A percentile compares a stretch with the other conserved stretches of the same genome.
Evolutionary conservation across 345 rosid species (phyloP).

Genomic region (Brassica juncea): DNA sequence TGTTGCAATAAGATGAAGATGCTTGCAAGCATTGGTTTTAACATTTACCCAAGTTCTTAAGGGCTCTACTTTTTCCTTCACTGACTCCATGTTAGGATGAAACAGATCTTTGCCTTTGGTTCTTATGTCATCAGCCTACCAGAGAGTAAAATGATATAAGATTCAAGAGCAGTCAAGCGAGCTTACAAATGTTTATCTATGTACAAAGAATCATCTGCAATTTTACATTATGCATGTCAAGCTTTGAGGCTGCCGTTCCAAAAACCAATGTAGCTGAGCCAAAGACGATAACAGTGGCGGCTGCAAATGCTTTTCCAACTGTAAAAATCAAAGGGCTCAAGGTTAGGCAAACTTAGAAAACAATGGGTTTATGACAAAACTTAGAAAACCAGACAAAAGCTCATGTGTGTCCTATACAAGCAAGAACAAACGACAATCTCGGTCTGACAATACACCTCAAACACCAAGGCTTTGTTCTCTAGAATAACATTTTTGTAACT

Average conservation of each 20-base stretch:
- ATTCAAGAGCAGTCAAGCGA: constrained; percentile 1
- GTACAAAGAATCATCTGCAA: background rate
- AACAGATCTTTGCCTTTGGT: constrained; percentile 59
- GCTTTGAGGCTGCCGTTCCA: constrained; percentile 62
- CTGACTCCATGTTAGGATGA: constrained; percentile 58
- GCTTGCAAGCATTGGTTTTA: background rate
- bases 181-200: background rate
- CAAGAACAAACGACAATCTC: background rate
- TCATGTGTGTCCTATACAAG: background rate
- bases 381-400: background rate
- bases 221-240: constrained; percentile 65
- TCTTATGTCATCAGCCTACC: constrained; percentile 64
- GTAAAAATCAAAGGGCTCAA: constrained; percentile 7
- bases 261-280: constrained; percentile 68
- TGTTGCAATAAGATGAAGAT: background rate
- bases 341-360: background rate
- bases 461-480: background rate
- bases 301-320: constrained; percentile 90
- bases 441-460: background rate
- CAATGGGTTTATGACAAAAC: background rate
- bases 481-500: background rate
- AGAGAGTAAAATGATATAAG: background rate
- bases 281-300: constrained; percentile 69
- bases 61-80: constrained; percentile 65
- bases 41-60: constrained; percentile 68